Percentiles rank a stretch among this genome's conserved stretches.
Conservation (phyloP, 2,329 filamentous ascomycete species). For the Achaetomium macrosporum region DNA sequence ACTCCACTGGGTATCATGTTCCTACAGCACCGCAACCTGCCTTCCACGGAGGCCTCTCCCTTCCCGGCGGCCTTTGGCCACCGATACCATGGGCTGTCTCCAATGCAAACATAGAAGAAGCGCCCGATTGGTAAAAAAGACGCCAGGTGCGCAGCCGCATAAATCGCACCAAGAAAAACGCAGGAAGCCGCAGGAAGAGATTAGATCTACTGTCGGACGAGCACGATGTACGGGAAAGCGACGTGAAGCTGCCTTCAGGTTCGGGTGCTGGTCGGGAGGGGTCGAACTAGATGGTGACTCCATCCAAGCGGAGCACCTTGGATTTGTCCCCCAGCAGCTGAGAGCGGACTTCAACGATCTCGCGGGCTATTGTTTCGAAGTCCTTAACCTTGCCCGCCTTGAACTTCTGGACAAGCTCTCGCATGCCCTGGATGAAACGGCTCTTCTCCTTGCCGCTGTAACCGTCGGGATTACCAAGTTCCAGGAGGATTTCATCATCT, state of each 20-base stretch:
- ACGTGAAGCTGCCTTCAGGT: neutral
- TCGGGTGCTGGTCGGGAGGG: neutral
- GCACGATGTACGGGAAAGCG: neutral
- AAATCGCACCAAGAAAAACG: constrained; percentile 3
- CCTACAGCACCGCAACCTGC: constrained; percentile 7
- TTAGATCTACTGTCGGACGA: constrained; percentile 10
- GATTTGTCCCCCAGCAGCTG: constrained; percentile 59
- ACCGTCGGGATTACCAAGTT: constrained; percentile 62
- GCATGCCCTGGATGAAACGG: constrained; percentile 58
- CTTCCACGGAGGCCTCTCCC: neutral
- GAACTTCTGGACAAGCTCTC: constrained; percentile 54
- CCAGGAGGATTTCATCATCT: constrained; percentile 70
- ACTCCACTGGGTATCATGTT: constrained; percentile 13
- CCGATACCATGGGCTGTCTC: neutral
- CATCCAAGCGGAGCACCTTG: constrained; percentile 55
- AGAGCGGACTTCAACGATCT: constrained; percentile 61
- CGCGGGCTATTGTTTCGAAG: constrained; percentile 59
- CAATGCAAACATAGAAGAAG: neutral
- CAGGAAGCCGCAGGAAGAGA: neutral
- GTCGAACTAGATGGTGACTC: constrained; percentile 31
- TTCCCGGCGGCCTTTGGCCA: neutral
- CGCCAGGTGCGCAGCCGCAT: constrained; percentile 8
- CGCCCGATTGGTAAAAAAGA: neutral
- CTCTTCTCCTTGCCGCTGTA: constrained; percentile 56
- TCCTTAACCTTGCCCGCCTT: constrained; percentile 56